Conservation (phyloP, 2,329 filamentous ascomycete genomes). For the Ophiobolus disseminans region DNA sequence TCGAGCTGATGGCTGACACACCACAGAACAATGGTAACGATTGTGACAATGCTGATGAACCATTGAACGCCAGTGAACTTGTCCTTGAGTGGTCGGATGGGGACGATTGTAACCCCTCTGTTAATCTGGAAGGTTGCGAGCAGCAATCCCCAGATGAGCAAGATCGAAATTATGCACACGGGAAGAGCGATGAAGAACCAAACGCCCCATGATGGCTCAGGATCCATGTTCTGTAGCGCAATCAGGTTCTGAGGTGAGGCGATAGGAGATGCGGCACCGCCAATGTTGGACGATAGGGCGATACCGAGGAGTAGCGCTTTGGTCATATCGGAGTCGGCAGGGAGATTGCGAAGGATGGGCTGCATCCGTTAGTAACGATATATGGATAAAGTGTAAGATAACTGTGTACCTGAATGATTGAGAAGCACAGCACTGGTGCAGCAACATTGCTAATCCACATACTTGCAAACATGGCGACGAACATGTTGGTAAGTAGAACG, state of each 20-base stretch:
- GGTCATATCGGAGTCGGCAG: conserved; percentile 88
- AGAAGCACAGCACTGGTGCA: conserved; percentile 94
- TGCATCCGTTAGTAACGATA: conserved; percentile 47
- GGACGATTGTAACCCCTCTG: conserved; percentile 84
- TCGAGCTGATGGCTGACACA: conserved; percentile 91
- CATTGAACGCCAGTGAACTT: conserved; percentile 87
- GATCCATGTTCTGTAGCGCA: conserved; percentile 93
- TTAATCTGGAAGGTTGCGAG: conserved; percentile 85
- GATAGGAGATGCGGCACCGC: conserved; percentile 94
- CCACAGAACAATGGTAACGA: conserved; percentile 88
- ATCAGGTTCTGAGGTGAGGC: conserved; percentile 98
- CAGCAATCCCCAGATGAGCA: conserved; percentile 88
- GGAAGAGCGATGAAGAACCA: conserved; percentile 98
- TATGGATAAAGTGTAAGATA: fast-evolving
- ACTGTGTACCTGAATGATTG: conserved; percentile 88
- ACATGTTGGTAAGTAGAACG: conserved; percentile 97
- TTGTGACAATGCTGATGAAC: conserved; percentile 85
- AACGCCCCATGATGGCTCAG: conserved; percentile 87
- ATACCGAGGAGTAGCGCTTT: conserved; percentile 96
- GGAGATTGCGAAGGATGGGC: conserved; percentile 93
- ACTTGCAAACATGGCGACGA: conserved; percentile 94
- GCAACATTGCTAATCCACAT: conserved; percentile 99
- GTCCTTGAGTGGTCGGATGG: conserved; percentile 89
- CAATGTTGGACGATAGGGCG: conserved; percentile 92
- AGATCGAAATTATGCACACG: conserved; percentile 85